Percentiles rank a stretch among this genome's conserved stretches.
phyloP scores from a whole-genome alignment of 2,329 filamentous ascomycete genomes.

The Drechmeria coniospora region DNA sequence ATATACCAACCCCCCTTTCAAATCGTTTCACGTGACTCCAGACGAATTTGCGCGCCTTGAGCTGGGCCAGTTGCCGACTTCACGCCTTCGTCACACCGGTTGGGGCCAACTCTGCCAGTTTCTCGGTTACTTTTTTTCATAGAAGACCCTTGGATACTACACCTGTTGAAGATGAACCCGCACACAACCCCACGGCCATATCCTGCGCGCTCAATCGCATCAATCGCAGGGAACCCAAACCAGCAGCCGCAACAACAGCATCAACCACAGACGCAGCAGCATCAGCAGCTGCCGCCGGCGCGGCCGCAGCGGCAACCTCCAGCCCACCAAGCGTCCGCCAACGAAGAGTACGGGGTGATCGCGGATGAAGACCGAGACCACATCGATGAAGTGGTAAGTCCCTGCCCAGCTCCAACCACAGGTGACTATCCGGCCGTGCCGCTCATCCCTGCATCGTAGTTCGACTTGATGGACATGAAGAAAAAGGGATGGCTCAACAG shows the following conservation, averaged over 20 bases:
- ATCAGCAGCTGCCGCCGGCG: slow-evolving; percentile 12
- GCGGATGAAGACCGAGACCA: slow-evolving; percentile 85
- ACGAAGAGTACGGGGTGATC: slow-evolving; percentile 31
- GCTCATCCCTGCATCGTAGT: slow-evolving; percentile 34
- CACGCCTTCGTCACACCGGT: too few species aligned
- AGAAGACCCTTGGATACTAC: not conserved
- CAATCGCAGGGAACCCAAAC: slow-evolving; percentile 15
- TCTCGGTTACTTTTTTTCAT: too few species aligned
- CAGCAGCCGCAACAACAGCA: slow-evolving; percentile 15
- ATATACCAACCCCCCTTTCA: too few species aligned
- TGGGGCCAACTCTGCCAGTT: too few species aligned
- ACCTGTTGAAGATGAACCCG: slow-evolving; percentile 15
- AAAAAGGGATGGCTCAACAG: slow-evolving; percentile 91
- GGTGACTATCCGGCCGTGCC: not conserved
- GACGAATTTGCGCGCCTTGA: too few species aligned
- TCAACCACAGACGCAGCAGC: slow-evolving; percentile 9
- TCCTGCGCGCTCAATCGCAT: slow-evolving; percentile 18
- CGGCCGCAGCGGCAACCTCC: slow-evolving; percentile 12
- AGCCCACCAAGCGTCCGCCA: slow-evolving; percentile 18
- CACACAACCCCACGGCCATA: slow-evolving; percentile 23
- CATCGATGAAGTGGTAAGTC: slow-evolving; percentile 77
- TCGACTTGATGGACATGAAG: slow-evolving; percentile 91
- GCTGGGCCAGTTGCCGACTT: too few species aligned
- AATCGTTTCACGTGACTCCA: too few species aligned
- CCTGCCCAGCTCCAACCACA: not conserved